A percentile compares a stretch with the other conserved stretches of the same genome.
phyloP scores from a whole-genome alignment of 805 yeast species.

The Cyberlindnera lachancei region DNA sequence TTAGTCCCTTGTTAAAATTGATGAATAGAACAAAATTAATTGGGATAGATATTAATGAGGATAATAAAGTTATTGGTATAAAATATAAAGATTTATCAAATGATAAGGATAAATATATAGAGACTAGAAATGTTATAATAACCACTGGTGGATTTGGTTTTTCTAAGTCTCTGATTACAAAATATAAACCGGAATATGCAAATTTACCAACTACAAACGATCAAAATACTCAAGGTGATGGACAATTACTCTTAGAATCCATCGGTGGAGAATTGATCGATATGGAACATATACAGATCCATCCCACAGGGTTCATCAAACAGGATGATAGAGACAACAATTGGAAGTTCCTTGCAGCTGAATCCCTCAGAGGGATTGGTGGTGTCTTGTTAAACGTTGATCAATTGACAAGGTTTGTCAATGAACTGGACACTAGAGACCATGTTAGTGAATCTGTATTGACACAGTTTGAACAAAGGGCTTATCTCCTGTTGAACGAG shows the following conservation, averaged over 20 bases:
- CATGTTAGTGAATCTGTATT: conserved; percentile 38
- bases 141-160: conserved; percentile 55
- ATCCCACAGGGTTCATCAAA: conserved; percentile 56
- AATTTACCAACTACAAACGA: conserved; percentile 51
- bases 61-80: conserved; percentile 32
- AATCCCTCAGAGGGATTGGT: conserved; percentile 52
- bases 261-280: conserved; percentile 43
- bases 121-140: conserved; percentile 33
- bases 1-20: conserved; percentile 29
- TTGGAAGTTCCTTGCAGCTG: conserved; percentile 55
- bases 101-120: conserved; percentile 16
- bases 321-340: conserved; percentile 30
- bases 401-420: conserved; percentile 40
- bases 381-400: conserved; percentile 41
- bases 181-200: conserved; percentile 39
- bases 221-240: conserved; percentile 50
- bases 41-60: conserved; percentile 25
- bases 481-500: conserved; percentile 33
- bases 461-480: conserved; percentile 23
- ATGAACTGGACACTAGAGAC: conserved; percentile 50
- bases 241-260: conserved; percentile 40
- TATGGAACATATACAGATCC: conserved; percentile 54
- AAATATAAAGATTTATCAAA: conserved; percentile 29
- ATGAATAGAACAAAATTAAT: conserved; percentile 32
- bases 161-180: conserved; percentile 29